Evolutionary conservation across 2,329 filamentous ascomycete genomes (phyloP), one percentile per base, ranked within the genome.

Genomic region (Sphaceloma murrayae): DNA sequence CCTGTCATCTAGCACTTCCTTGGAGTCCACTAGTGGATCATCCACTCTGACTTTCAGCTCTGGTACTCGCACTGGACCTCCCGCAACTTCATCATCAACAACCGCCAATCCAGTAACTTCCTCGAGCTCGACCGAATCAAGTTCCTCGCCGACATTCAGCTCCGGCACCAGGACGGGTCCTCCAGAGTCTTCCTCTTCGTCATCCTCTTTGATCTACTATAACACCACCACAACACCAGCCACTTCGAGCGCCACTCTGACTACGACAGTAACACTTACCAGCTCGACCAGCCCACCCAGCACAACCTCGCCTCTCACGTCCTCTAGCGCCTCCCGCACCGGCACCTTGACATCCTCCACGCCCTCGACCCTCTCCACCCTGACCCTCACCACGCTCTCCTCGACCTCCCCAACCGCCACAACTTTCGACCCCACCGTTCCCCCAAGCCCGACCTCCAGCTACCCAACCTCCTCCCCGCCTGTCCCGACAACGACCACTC

Each of bases 211-310:
- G 1, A 19, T 31, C 10, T 21, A 39, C 38, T 30, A 27, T 18
- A 8, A 34, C 21, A 21, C 34, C 18, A 42, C 33, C 32, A 33
- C 21, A 33, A 29, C 34, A 16, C 27, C 34, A 7, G 17, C 11
- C 34, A 19, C 34, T 4, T 38, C 43, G 17, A 31, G 40, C 24
- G 22, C 29, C 3, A 38, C n/a, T 14, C 16, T 38, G n/a, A 13
- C 16, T 30, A n/a, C 24, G 6, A 42, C 40, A 49, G n/a, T 52
- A 46, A 21, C 49, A 50, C 22, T 51, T 53, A 7, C 51, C 52
- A 22, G 56, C 56, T 19, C 51, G 46, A 4, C 58, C 52, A 49
- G 58, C 9, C 27, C 52, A 13, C 27, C 42, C 10, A 26, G 27
- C 3, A 19, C 33, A 8, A 13, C 26, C 21, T 44, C 47, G 11